These are phyloP conservation scores for Acer yangbiense DNA, from an alignment of 345 rosid species.

Conservation along the genomic window DNA sequence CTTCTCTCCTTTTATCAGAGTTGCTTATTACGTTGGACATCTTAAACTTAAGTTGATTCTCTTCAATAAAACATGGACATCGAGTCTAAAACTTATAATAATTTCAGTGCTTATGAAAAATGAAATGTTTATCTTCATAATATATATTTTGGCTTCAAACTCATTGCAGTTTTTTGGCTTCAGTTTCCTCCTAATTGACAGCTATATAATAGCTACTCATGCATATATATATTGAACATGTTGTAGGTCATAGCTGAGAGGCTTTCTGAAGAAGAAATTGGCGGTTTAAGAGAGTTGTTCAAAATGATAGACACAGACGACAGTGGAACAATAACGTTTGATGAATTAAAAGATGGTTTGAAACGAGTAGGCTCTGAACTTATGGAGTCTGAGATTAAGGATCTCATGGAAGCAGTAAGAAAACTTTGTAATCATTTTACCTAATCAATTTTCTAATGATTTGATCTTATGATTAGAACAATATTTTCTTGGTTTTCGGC, in stretches of 20 bases:
- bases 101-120: background rate
- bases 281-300: conserved; percentile 76
- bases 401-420: conserved; percentile 70
- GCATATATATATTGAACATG: background rate
- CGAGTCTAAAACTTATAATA: background rate
- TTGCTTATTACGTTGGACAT: background rate
- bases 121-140: background rate
- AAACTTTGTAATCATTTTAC: conserved; percentile 5
- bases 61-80: background rate
- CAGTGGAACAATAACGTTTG: conserved; percentile 76
- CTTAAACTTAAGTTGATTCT: background rate
- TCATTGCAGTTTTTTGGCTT: background rate
- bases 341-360: conserved; percentile 64
- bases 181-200: background rate
- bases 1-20: too few species aligned
- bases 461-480: background rate
- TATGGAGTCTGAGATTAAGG: conserved; percentile 82
- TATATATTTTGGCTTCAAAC: background rate
- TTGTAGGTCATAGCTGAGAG: conserved; percentile 77
- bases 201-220: background rate
- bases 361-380: conserved; percentile 72
- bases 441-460: background rate
- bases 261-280: conserved; percentile 78
- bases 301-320: conserved; percentile 79
- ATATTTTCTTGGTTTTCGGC: conserved; percentile 14